Evolutionary conservation across 73 alveolate species (phyloP).

Genomic region (Paramecium bursaria): DNA sequence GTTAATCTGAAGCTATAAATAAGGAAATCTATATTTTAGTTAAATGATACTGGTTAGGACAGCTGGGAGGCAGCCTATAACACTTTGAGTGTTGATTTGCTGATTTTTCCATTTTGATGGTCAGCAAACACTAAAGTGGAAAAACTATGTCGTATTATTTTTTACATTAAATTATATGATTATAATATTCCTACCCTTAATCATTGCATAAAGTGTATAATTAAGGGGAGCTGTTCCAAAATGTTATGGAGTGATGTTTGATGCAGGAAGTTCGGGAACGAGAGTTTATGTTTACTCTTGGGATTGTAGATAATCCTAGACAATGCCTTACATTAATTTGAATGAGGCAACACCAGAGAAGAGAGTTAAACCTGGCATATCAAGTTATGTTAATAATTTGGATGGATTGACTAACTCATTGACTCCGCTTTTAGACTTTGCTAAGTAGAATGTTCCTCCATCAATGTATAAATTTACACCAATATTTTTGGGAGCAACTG

Average conservation of each 20-base stretch:
- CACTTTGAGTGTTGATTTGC: slow-evolving; percentile 71
- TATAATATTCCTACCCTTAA: too few relatives aligned
- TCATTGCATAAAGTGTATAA: too few relatives aligned
- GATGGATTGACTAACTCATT: background rate
- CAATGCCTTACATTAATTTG: slow-evolving; percentile 47
- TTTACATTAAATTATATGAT: slow-evolving; percentile 16
- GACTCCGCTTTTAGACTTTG: slow-evolving; percentile 10
- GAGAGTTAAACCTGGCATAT: slow-evolving; percentile 45
- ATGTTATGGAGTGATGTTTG: slow-evolving; percentile 70
- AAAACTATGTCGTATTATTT: too few relatives aligned
- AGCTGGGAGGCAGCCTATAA: slow-evolving; percentile 75
- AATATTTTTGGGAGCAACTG: slow-evolving; percentile 67
- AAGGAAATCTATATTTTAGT: slow-evolving; percentile 5
- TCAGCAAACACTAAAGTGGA: slow-evolving; percentile 84
- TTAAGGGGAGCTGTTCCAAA: too few relatives aligned
- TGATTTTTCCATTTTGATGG: slow-evolving; percentile 72
- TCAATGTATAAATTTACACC: slow-evolving; percentile 57
- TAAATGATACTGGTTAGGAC: slow-evolving; percentile 67
- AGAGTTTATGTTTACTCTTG: slow-evolving; percentile 67
- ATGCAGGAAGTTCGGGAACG: slow-evolving; percentile 71
- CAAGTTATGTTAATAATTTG: background rate
- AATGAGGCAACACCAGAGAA: slow-evolving; percentile 17
- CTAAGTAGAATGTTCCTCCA: slow-evolving; percentile 12
- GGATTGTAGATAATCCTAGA: slow-evolving; percentile 50
- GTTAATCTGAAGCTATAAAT: slow-evolving; percentile 58